Conservation (phyloP, 1,139 yeast species). For the Saccharomyces uvarum region DNA sequence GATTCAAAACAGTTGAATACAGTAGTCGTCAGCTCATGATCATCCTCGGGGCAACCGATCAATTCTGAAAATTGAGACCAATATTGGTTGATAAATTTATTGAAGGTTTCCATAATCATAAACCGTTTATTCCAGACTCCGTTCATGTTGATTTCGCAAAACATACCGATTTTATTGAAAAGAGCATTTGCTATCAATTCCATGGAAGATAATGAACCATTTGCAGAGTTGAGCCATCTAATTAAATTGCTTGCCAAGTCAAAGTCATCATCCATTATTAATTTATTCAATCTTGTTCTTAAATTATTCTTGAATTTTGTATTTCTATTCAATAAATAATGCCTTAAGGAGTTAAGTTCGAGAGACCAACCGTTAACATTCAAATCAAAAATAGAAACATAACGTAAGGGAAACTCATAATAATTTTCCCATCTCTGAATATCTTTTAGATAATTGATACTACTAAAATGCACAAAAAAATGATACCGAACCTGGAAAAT, state of each 20-base stretch:
- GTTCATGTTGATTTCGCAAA: conserved; percentile 35
- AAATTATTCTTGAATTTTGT: conserved; percentile 12
- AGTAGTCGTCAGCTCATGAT: conserved; percentile 32
- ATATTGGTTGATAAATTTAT: conserved; percentile 20
- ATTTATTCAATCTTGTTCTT: conserved; percentile 9
- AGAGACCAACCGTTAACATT: conserved; percentile 12
- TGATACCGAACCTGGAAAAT: conserved; percentile 18
- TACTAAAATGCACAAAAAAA: conserved; percentile 15
- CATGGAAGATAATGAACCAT: conserved; percentile 14
- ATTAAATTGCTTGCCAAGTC: conserved; percentile 19
- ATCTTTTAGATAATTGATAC: conserved; percentile 17
- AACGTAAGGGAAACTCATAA: conserved; percentile 23
- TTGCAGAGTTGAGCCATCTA: conserved; percentile 20
- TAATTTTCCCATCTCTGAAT: conserved; percentile 19
- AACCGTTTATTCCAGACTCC: conserved; percentile 36
- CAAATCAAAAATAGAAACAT: conserved; percentile 12
- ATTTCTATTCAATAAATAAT: conserved; percentile 22
- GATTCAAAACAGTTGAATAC: conserved; percentile 24
- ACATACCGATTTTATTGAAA: conserved; percentile 36
- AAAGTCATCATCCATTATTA: conserved; percentile 24
- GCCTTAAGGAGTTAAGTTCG: conserved; percentile 21
- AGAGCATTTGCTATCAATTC: conserved; percentile 38
- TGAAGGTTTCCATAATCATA: conserved; percentile 34
- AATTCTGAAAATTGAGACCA: conserved; percentile 21
- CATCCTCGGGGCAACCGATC: conserved; percentile 23